phyloP scores from a whole-genome alignment of 2,329 filamentous ascomycete species.

The Coniochaeta sp. region DNA sequence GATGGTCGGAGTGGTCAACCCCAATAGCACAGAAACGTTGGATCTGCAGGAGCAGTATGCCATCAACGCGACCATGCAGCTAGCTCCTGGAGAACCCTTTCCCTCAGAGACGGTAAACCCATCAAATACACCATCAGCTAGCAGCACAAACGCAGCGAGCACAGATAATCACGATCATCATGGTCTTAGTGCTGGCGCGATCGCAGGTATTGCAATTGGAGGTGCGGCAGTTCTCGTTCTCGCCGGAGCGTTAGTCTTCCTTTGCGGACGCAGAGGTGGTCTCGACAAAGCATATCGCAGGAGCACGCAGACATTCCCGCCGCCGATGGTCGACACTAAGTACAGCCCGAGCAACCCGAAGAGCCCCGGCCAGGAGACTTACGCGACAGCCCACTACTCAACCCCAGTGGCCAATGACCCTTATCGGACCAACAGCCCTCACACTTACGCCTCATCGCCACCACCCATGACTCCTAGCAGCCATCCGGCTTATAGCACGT shows the following conservation, averaged over 20 bases:
- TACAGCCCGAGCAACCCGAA: conserved; percentile 16
- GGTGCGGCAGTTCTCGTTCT: conserved; percentile 33
- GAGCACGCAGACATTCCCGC: conserved; percentile 10
- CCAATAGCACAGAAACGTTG: conserved; percentile 43
- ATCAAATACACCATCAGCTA: conserved; percentile 6
- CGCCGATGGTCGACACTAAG: conserved; percentile 19
- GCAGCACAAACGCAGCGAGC: background rate
- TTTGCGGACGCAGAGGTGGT: conserved; percentile 35
- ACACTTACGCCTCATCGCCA: background rate
- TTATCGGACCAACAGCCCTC: conserved; percentile 14
- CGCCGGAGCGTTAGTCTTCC: conserved; percentile 36
- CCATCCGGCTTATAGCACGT: background rate
- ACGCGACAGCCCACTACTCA: conserved; percentile 17
- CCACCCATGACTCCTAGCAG: background rate
- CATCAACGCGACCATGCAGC: conserved; percentile 38
- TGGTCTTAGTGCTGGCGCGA: conserved; percentile 34
- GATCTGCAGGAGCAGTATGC: conserved; percentile 39
- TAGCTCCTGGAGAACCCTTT: conserved; percentile 48
- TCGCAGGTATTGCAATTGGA: conserved; percentile 53
- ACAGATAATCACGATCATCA: conserved; percentile 6
- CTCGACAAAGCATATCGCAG: conserved; percentile 26
- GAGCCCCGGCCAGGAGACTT: conserved; percentile 23
- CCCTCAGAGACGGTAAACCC: conserved; percentile 34
- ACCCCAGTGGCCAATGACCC: conserved; percentile 13
- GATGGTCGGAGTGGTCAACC: conserved; percentile 74